A percentile compares a stretch with the other conserved stretches of the same genome.
phyloP scores from a whole-genome alignment of 1,284 basidiomycete genomes.

The Leccinum solheimii region DNA sequence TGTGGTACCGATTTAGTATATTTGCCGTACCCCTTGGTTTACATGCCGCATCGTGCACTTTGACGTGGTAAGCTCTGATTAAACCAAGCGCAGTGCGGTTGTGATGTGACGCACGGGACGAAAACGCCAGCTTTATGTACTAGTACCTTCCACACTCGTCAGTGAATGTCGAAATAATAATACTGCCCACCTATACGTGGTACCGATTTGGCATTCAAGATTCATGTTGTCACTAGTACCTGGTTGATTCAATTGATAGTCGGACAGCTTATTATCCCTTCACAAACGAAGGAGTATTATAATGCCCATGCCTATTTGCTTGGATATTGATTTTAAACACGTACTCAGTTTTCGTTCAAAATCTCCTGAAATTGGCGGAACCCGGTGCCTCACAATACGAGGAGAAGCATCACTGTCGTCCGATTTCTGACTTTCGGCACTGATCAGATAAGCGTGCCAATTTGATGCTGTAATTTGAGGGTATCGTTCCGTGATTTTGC shows the following conservation, averaged over 20 bases:
- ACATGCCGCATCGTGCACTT: too few species aligned
- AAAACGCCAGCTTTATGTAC: too few species aligned
- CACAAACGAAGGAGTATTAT: neutral
- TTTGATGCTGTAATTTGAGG: neutral
- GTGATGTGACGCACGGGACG: too few species aligned
- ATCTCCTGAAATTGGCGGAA: neutral
- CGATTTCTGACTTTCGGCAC: neutral
- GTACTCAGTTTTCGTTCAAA: neutral
- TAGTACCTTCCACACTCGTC: neutral
- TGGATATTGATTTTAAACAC: neutral
- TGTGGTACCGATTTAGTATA: neutral
- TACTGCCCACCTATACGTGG: neutral
- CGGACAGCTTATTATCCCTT: neutral
- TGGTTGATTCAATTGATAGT: neutral
- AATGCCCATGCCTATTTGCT: neutral
- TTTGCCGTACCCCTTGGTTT: too few species aligned
- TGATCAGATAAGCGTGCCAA: neutral
- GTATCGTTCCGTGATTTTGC: neutral
- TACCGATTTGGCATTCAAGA: neutral
- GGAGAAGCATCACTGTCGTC: neutral
- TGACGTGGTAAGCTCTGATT: too few species aligned
- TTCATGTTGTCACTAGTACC: too few species aligned
- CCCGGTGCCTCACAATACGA: neutral
- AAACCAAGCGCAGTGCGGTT: too few species aligned
- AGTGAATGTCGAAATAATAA: neutral